Conservation (phyloP, 2,329 filamentous ascomycete species). For the Monosporascus sp. region DNA sequence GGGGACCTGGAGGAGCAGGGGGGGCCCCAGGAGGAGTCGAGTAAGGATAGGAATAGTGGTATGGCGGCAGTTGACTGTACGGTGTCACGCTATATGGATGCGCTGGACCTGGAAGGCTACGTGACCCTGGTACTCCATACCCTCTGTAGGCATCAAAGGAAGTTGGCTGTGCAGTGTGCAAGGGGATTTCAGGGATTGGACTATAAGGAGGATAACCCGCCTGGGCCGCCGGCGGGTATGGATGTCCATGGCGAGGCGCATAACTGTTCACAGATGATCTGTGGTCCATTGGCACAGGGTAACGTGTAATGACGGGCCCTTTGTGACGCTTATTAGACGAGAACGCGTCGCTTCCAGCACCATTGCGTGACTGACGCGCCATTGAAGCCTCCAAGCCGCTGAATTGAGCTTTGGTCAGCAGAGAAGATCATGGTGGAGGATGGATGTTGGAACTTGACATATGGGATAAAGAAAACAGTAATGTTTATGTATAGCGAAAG, state of each 20-base stretch:
- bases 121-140: neutral
- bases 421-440: neutral
- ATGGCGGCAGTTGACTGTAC: neutral
- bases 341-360: slow-evolving; percentile 16
- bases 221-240: slow-evolving; percentile 12
- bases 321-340: slow-evolving; percentile 20
- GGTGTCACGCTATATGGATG: neutral
- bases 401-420: neutral
- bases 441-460: neutral
- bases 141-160: neutral
- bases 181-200: slow-evolving; percentile 1
- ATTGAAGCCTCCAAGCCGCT: slow-evolving; percentile 28
- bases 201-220: slow-evolving; percentile 13
- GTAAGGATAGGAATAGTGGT: neutral
- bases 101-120: neutral
- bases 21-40: neutral
- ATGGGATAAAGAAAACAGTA: neutral
- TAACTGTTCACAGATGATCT: slow-evolving; percentile 11
- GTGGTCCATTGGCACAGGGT: slow-evolving; percentile 19
- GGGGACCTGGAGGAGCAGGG: neutral
- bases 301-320: slow-evolving; percentile 28
- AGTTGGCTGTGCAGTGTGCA: neutral
- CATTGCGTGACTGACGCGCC: slow-evolving; percentile 20
- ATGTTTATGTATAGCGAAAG: neutral
- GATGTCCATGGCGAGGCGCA: slow-evolving; percentile 10